Base-by-base conservation (phyloP, 495 filamentous ascomycete species). In the Penicillium silybi region DNA sequence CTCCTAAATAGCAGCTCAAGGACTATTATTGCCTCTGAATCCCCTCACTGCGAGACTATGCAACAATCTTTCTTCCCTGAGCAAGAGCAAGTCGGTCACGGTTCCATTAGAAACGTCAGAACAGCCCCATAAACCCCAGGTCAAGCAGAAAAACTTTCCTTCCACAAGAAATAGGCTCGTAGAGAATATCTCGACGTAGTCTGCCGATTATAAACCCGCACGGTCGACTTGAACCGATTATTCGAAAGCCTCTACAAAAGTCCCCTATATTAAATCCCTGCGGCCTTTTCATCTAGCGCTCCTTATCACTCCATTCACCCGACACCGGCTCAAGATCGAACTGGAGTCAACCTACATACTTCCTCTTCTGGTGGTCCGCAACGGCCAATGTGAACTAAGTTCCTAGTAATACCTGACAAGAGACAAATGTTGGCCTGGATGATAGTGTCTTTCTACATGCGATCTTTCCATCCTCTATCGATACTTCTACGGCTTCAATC, bases 191-290 rank as follows among this genome's bases (percentile, higher is more conserved):
- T 65, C 34, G 69, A 74, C n/a, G 52, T 64, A n/a, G 41, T 61
- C 44, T 67, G 68, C 11, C 66, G 62, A 46, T 78, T 84, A 63
- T 68, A 75, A 16, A 83, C 81, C 13, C 81, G 82, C 41, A 84
- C 75, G 0, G 80, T 85, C 7, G 77, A 82, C 56, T 77, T 79
- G 53, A 83, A 82, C 46, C 67, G 61, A 58, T 82, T 78, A 55
- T 86, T 87, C 22, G 78, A 84, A 44, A 83, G 71, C 9, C 81
- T 68, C 72, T 81, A 78, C 69, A 86, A 69, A 83, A 81, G 57
- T 85, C 83, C 0, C 81, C 84, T 48, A 88, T 80, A 62, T 87
- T 87, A n/a, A n/a, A n/a, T n/a, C n/a, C n/a, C n/a, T n/a, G n/a
- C n/a, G n/a, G n/a, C n/a, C n/a, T n/a, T n/a, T n/a, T n/a, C n/a